Evolutionary conservation across 345 rosid species (phyloP), one percentile per base, ranked within the genome.

Genomic region (Aquilaria sinensis): DNA sequence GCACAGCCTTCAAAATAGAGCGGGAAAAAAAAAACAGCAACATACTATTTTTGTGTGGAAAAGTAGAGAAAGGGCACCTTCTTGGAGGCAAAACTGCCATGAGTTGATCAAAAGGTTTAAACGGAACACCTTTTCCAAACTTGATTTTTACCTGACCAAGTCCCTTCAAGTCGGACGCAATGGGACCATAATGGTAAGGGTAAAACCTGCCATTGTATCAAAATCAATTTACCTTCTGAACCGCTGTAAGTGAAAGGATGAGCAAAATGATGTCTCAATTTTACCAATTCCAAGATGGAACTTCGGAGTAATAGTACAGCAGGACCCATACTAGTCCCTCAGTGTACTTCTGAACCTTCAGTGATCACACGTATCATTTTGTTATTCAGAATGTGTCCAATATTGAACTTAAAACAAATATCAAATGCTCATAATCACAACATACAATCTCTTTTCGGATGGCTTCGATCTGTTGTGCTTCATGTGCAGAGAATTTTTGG

Each of bases 231-330:
- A 32, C 37, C 2, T 33, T 56, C 47, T 33, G 9, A 9, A 58
- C 34, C 56, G 7, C 1, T 7, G 49, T 9, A 31, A 65, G 41
- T 9, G 30, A 55, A 59, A 6, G 47, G 10, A 1, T 37, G 43
- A 37, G 43, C 8, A 37, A 37, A 37, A 37, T 37, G 43, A 0
- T 37, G 43, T 37, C 8, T 37, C 43, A 37, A 37, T 37, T 61
- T 62, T 60, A 71, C 75, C 79, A 75, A 5, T 58, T 23, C 79
- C 75, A 75, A 0, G 78, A 70, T 49, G 63, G 67, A 1, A 75
- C 70, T 60, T 57, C 79, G 1, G 67, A 51, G 16, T 30, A 74
- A 41, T 74, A 69, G 61, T 74, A 74, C 9, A 23, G 50, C 5
- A 74, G 61, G 11, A 69, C 67, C 77, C 74, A 74, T 50, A 61